Conservation (phyloP, 164 flowering plant species). For the Kingdonia uniflora region DNA sequence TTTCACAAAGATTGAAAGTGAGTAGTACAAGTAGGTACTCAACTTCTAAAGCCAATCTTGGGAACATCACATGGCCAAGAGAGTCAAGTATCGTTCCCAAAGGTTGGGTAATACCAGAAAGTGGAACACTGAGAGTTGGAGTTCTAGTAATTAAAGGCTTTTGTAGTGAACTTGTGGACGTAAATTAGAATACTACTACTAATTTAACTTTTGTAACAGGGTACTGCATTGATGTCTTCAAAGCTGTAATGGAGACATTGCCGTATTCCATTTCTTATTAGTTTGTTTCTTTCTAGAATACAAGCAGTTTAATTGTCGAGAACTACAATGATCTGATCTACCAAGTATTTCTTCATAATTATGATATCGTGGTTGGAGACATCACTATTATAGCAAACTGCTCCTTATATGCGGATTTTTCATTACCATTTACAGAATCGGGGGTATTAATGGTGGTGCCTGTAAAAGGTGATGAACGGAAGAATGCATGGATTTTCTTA, state of each 20-base stretch:
- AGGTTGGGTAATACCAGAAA: too few relatives aligned
- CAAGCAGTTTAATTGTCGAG: neutral
- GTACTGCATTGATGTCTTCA: too few relatives aligned
- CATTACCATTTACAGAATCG: constrained; percentile 1
- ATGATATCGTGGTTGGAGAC: neutral
- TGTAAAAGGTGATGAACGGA: too few relatives aligned
- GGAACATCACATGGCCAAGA: constrained; percentile 6
- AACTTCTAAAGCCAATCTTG: too few relatives aligned
- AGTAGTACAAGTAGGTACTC: neutral
- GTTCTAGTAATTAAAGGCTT: constrained; percentile 4
- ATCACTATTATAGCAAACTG: neutral
- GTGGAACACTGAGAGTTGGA: constrained; percentile 2
- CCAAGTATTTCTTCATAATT: neutral
- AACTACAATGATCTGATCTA: constrained; percentile 1
- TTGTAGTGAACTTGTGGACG: constrained; percentile 4
- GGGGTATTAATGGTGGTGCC: too few relatives aligned
- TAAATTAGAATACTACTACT: neutral
- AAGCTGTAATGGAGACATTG: constrained; percentile 2
- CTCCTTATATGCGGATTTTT: neutral
- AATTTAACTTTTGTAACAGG: neutral
- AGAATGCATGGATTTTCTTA: too few relatives aligned
- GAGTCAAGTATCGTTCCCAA: neutral
- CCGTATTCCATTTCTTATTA: constrained; percentile 6
- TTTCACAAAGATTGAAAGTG: constrained; percentile 5
- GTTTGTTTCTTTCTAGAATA: neutral